Evolutionary conservation across 441 rosid genomes (phyloP).

Genomic region (Populus tomentosa): DNA sequence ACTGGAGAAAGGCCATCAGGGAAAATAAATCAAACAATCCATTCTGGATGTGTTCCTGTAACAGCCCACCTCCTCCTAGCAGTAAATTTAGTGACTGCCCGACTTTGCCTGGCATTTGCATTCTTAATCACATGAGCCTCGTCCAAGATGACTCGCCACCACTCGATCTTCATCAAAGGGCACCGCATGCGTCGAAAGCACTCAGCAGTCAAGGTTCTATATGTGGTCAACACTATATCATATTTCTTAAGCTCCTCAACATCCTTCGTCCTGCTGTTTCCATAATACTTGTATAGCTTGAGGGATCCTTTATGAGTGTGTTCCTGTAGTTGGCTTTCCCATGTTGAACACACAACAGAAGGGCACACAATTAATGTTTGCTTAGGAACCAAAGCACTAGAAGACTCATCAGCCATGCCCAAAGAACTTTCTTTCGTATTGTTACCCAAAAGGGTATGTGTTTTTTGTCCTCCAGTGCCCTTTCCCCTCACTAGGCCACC

Average conservation of each 20-base stretch:
- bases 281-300: constrained; percentile 71
- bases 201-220: constrained; percentile 61
- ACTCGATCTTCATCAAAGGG: constrained; percentile 41
- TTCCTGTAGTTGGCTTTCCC: constrained; percentile 75
- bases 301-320: constrained; percentile 75
- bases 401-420: constrained; percentile 14
- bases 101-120: constrained; percentile 70
- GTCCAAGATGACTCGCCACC: constrained; percentile 85
- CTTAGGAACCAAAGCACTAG: constrained; percentile 21
- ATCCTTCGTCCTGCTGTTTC: constrained; percentile 51
- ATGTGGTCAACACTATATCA: constrained; percentile 78
- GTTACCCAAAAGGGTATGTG: neutral
- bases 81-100: constrained; percentile 50
- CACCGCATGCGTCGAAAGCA: neutral
- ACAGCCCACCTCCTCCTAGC: constrained; percentile 79
- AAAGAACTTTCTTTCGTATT: constrained; percentile 26
- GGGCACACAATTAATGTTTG: constrained; percentile 82
- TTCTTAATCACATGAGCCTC: constrained; percentile 89
- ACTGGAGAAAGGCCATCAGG: constrained; percentile 72
- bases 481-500: too few relatives aligned
- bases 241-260: constrained; percentile 55
- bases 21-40: constrained; percentile 73
- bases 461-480: constrained; percentile 35
- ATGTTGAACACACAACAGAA: constrained; percentile 71
- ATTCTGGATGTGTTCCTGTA: constrained; percentile 91